Conservation (phyloP, 2,329 filamentous ascomycete genomes). For the Aureobasidium sp. region DNA sequence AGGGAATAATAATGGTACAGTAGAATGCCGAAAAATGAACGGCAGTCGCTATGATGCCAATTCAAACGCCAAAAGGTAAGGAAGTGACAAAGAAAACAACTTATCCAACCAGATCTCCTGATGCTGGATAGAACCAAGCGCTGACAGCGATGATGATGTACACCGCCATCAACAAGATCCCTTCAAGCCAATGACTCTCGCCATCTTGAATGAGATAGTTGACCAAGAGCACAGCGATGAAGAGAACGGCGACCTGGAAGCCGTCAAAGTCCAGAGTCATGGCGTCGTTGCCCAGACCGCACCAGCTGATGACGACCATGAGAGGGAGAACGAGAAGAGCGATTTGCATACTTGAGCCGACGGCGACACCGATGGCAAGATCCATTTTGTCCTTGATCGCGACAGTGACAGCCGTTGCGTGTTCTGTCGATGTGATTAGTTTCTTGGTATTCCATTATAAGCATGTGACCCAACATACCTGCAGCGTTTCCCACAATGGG, state of each 20-base stretch:
- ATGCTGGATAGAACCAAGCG: slow-evolving; percentile 44
- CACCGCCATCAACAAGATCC: slow-evolving; percentile 51
- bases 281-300: slow-evolving; percentile 43
- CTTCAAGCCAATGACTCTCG: slow-evolving; percentile 50
- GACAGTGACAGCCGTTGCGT: slow-evolving; percentile 56
- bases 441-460: background rate
- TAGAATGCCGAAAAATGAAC: background rate
- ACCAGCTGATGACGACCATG: slow-evolving; percentile 56
- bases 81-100: background rate
- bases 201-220: slow-evolving; percentile 55
- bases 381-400: slow-evolving; percentile 63
- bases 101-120: slow-evolving; percentile 5
- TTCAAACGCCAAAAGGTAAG: background rate
- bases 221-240: slow-evolving; percentile 50
- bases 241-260: slow-evolving; percentile 69
- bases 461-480: background rate
- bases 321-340: slow-evolving; percentile 56
- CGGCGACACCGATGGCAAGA: slow-evolving; percentile 57
- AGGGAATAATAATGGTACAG: background rate
- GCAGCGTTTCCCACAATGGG: slow-evolving; percentile 57
- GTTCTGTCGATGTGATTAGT: slow-evolving; percentile 35
- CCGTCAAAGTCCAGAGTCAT: slow-evolving; percentile 80
- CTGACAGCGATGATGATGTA: slow-evolving; percentile 58
- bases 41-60: background rate
- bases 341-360: slow-evolving; percentile 61